Base-by-base conservation (phyloP, 768 basidiomycete species). In the Suillus discolor region DNA sequence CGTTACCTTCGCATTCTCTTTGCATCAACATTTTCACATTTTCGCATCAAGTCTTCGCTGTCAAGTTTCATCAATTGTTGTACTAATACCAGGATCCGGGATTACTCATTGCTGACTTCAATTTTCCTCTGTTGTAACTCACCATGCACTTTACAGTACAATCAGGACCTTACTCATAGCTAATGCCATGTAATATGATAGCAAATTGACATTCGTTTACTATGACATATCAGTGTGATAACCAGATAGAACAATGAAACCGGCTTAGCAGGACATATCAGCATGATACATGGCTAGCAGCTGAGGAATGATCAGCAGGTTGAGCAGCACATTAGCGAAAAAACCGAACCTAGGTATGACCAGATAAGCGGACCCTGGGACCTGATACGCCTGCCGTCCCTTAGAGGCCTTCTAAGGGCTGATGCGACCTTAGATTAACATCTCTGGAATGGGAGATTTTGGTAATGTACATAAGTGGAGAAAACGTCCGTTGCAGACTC, bases 161-260 rank as follows among this genome's bases (percentile, higher is more conserved):
- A 6, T 25, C 23, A 49, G 47, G n/a, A 23, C 47, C 47, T 23
- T 49, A 23, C n/a, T 23, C 12, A 5, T 49, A 23, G 47, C 47
- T 49, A 49, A 49, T 49, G 23, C n/a, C 47, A 49, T 49, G 47
- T 49, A 49, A 12, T 49, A 49, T 23, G 12, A 23, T 23, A 49
- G 47, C 47, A 49, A 49, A 23, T 49, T 49, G n/a, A 49, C n/a
- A 49, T 13, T 23, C 3, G 47, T 49, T 23, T 49, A 49, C 12
- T 23, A 49, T 49, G n/a, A 49, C 47, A 49, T 49, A 49, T 49
- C 47, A 49, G 47, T 49, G 47, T 49, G 47, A 49, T 49, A 23
- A 23, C 47, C 12, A 1, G 12, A 23, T 12, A 25, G 47, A 13
- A 49, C 20, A 45, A n/a, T 45, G 44, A 12, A n/a, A 45, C 1